Evolutionary conservation across 2,329 filamentous ascomycete species (phyloP).

Genomic region (Talaromyces sp.): DNA sequence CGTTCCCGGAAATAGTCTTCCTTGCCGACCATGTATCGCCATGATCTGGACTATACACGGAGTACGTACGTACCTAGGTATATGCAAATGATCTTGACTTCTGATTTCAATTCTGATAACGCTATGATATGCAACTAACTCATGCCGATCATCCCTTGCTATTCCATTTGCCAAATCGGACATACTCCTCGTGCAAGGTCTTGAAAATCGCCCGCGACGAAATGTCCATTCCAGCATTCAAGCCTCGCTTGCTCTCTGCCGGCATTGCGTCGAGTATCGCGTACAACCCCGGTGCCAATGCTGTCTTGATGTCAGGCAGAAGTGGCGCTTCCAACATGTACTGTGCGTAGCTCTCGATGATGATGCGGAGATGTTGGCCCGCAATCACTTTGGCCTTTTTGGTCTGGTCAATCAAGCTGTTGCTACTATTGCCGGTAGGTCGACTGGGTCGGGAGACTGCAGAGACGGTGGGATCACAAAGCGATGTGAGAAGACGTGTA

Average conservation of each 20-base stretch:
- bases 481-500: conserved; percentile 55
- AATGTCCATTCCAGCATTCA: conserved; percentile 52
- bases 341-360: conserved; percentile 56
- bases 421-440: conserved; percentile 32
- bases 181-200: conserved; percentile 52
- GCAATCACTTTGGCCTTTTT: conserved; percentile 57
- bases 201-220: conserved; percentile 53
- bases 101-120: neutral
- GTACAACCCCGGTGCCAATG: conserved; percentile 51
- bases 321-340: conserved; percentile 51
- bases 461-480: conserved; percentile 60
- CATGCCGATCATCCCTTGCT: conserved; percentile 22
- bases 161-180: conserved; percentile 47
- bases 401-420: conserved; percentile 55
- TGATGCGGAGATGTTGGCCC: conserved; percentile 55
- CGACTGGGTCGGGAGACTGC: conserved; percentile 44
- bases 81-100: neutral
- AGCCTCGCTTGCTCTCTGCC: conserved; percentile 46
- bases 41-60: neutral
- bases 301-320: conserved; percentile 51
- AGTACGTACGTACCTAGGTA: neutral
- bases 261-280: conserved; percentile 53
- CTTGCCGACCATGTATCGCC: neutral
- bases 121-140: neutral
- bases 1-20: neutral